Percentiles rank a stretch among this genome's conserved stretches.
phyloP scores from a whole-genome alignment of 129 eudicot genomes.

The Apium graveolens region DNA sequence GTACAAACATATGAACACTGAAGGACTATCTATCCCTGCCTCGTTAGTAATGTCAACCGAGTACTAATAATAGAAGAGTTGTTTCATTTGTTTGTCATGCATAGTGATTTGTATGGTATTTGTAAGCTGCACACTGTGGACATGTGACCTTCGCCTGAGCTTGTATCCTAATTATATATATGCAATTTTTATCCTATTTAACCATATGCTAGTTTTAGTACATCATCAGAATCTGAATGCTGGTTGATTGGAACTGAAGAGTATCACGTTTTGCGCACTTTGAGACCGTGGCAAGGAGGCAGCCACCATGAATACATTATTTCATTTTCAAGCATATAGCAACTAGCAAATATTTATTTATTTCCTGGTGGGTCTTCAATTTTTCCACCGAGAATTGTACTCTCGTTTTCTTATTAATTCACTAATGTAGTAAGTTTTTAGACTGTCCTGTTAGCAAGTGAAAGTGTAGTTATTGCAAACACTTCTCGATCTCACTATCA shows the following conservation, averaged over 20 bases:
- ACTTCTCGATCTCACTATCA: too few species aligned
- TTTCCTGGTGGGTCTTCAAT: too few species aligned
- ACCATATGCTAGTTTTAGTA: neutral
- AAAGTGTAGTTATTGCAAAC: too few species aligned
- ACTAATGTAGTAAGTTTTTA: too few species aligned
- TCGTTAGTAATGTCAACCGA: neutral
- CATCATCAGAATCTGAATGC: neutral
- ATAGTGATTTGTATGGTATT: neutral
- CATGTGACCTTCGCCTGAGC: neutral
- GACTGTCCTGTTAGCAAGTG: too few species aligned
- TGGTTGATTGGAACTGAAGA: neutral
- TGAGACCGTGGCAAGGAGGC: neutral
- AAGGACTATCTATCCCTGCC: conserved; percentile 52
- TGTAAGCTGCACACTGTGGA: neutral
- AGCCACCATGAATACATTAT: neutral
- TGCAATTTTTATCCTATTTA: neutral
- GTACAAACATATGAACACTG: conserved; percentile 74
- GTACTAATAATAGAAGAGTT: neutral
- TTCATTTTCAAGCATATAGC: too few species aligned
- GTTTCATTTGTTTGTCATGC: neutral
- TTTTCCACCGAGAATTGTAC: too few species aligned
- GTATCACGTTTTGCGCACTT: neutral
- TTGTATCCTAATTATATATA: neutral
- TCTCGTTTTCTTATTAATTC: too few species aligned
- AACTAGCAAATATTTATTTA: too few species aligned